phyloP scores from a whole-genome alignment of 225 moss, liverwort and hornwort species.

The Polytrichum commune region DNA sequence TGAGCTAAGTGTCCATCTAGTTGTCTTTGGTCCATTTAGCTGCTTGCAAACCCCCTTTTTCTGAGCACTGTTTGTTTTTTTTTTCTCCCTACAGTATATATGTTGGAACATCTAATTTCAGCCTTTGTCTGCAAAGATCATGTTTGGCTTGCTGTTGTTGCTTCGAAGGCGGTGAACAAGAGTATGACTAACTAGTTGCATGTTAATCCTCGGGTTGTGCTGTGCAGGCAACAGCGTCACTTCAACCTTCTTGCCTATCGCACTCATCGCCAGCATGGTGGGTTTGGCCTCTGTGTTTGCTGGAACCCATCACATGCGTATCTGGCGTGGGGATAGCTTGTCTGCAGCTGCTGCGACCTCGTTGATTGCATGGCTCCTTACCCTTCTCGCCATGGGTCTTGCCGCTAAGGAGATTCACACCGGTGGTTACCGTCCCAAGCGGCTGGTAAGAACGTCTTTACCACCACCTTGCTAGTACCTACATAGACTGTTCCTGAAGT shows the following conservation, averaged over 20 bases:
- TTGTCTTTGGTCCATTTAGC: no score
- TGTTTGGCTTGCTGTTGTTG: no score
- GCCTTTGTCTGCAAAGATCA: no score
- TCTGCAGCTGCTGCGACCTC: conserved; percentile 3
- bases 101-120: no score
- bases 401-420: conserved; percentile 16
- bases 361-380: conserved; percentile 9
- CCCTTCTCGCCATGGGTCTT: conserved; percentile 14
- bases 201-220: background rate
- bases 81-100: no score
- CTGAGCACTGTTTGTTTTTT: no score
- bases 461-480: background rate
- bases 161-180: no score
- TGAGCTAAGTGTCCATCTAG: no score
- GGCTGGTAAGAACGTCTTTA: background rate
- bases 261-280: conserved; percentile 1
- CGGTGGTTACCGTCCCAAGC: background rate
- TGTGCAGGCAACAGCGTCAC: conserved; percentile 6
- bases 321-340: conserved; percentile 2
- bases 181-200: no score
- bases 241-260: background rate
- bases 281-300: conserved; percentile 9
- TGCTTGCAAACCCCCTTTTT: no score
- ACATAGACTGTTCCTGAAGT: no score
- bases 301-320: conserved; percentile 1